Base-by-base conservation (phyloP, 345 rosid species). In the Erucastrum elatum region DNA sequence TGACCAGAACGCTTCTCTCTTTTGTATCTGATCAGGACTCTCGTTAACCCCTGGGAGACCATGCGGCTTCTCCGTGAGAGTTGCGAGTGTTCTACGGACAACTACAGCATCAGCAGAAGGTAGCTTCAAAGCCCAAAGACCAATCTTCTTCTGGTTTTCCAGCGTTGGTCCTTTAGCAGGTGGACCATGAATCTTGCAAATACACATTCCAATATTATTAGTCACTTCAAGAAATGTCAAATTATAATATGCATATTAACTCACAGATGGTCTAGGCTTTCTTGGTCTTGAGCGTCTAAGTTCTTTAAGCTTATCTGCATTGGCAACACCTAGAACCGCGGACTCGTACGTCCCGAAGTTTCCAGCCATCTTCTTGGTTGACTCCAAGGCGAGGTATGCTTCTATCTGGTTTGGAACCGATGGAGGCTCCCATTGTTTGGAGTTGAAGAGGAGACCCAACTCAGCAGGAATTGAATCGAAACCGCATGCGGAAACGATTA, bases 391-490 rank as follows among this genome's bases (percentile, higher is more conserved):
- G 64, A 91, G 68, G 69, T 90, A 91, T 1, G 96, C 97, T 82
- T 90, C 94, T 0, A 91, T 81, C 66, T 72, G 75, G 82, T 88
- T 91, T 8, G 93, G 97, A 60, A 76, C 92, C 5, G 91, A 80
- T 2, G 93, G 96, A 41, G 82, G 58, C 35, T 64, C 77, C 98
- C 98, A 94, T 77, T 91, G 97, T 81, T 84, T 86, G 63, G 97
- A 85, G 80, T 94, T 88, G 82, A 89, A 91, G 80, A 90, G 81
- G 63, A 87, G 74, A 10, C 98, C 96, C 76, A 91, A 29, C 70
- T 90, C 98, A 66, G 98, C 97, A 6, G 98, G 98, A 53, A 94
- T 70, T 0, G 97, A 94, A 81, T 91, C 98, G 39, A 91, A 94
- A 64, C 97, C 98, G 51, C 98, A 94, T 3, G 98, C 98, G 2